Conservation (phyloP, 805 yeast genomes). For the Wickerhamiella dianesei region DNA sequence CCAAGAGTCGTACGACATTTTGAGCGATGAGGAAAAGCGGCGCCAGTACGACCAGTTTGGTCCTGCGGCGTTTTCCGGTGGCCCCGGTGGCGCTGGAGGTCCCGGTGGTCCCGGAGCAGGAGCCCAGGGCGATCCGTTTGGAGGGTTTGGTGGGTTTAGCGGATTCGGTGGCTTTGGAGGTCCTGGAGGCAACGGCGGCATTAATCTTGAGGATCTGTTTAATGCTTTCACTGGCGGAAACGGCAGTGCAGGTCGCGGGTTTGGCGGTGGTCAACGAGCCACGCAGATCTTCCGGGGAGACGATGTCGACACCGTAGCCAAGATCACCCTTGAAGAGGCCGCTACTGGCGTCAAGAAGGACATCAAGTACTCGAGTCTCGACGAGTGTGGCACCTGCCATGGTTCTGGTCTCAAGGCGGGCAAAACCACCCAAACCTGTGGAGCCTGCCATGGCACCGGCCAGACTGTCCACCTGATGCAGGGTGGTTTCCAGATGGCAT, state of each 20-base stretch:
- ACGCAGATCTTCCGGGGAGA: slow-evolving; percentile 81
- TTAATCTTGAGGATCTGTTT: slow-evolving; percentile 52
- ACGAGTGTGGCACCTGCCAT: slow-evolving; percentile 62
- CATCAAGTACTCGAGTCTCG: slow-evolving; percentile 60
- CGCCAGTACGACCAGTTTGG: slow-evolving; percentile 89
- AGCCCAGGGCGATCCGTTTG: slow-evolving; percentile 35
- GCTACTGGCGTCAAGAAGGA: slow-evolving; percentile 60
- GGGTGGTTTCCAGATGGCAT: slow-evolving; percentile 94
- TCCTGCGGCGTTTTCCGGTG: slow-evolving; percentile 58
- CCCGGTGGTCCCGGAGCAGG: slow-evolving; percentile 36
- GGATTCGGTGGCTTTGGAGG: slow-evolving; percentile 31
- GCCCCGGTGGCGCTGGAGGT: slow-evolving; percentile 35
- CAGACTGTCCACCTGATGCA: slow-evolving; percentile 69
- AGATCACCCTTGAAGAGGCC: slow-evolving; percentile 72
- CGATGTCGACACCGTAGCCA: slow-evolving; percentile 65
- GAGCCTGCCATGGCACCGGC: slow-evolving; percentile 87
- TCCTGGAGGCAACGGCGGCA: slow-evolving; percentile 26
- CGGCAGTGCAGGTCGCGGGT: slow-evolving; percentile 23
- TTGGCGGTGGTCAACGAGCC: slow-evolving; percentile 25
- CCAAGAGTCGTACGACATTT: slow-evolving; percentile 86
- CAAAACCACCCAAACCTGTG: slow-evolving; percentile 62
- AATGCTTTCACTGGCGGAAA: slow-evolving; percentile 36
- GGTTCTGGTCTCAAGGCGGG: slow-evolving; percentile 80
- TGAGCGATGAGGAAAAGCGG: slow-evolving; percentile 73
- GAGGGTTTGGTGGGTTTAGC: slow-evolving; percentile 24